These are phyloP conservation scores for Crepidotus variabilis DNA, from an alignment of 768 basidiomycete genomes.

Conservation along the genomic window DNA sequence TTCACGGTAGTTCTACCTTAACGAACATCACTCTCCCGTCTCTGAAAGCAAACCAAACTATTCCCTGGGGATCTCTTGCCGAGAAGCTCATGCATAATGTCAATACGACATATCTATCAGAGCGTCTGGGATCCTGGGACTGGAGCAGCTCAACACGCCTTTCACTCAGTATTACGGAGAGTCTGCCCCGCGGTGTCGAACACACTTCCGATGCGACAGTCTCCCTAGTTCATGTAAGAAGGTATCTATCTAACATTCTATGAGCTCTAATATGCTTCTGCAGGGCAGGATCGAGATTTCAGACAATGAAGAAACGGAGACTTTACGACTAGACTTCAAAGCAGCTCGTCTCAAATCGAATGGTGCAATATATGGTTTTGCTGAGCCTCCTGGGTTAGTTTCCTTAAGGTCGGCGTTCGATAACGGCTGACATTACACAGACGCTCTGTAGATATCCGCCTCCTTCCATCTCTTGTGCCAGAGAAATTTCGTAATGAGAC, in stretches of 20 bases:
- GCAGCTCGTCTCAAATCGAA: conserved; percentile 72
- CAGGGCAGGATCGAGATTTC: conserved; percentile 75
- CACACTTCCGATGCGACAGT: conserved; percentile 15
- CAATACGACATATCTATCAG: conserved; percentile 48
- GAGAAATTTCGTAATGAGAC: conserved; percentile 52
- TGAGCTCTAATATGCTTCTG: neutral
- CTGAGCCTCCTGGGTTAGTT: conserved; percentile 57
- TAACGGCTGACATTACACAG: conserved; percentile 25
- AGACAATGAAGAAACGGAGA: conserved; percentile 46
- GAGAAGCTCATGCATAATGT: conserved; percentile 43
- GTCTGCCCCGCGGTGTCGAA: conserved; percentile 36
- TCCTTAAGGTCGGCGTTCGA: neutral
- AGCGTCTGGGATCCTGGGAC: conserved; percentile 58
- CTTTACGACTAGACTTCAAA: conserved; percentile 68
- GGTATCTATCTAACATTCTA: conserved; percentile 2
- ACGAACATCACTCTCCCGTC: conserved; percentile 59
- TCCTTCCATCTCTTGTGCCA: conserved; percentile 66
- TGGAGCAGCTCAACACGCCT: conserved; percentile 65
- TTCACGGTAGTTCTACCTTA: conserved; percentile 57
- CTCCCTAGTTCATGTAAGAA: conserved; percentile 58
- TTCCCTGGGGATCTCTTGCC: conserved; percentile 50
- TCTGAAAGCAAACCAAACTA: conserved; percentile 32
- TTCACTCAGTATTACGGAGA: conserved; percentile 65
- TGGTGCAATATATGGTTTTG: conserved; percentile 76
- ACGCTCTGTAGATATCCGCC: conserved; percentile 58